A percentile compares a stretch with the other conserved stretches of the same genome.
Conservation (phyloP, 768 basidiomycete genomes). For the Mycena rebaudengoi region DNA sequence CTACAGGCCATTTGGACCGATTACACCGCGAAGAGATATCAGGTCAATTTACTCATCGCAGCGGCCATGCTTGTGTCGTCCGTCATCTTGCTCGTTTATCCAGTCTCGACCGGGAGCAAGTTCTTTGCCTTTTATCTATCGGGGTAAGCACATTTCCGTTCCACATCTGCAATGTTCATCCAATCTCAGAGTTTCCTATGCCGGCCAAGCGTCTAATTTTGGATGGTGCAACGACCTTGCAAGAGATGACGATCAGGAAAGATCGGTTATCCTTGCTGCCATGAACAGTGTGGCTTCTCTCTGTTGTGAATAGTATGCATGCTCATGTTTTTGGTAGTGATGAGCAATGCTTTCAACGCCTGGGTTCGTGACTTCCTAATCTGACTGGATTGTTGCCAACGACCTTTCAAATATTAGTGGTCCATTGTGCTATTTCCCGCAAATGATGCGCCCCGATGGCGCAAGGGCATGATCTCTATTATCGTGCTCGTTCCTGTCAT, state of each 20-base stretch:
- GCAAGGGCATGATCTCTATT: slow-evolving; percentile 76
- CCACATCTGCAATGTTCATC: slow-evolving; percentile 41
- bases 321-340: slow-evolving; percentile 13
- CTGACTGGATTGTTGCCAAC: background rate
- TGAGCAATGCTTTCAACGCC: slow-evolving; percentile 28
- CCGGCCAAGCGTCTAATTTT: slow-evolving; percentile 81
- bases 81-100: slow-evolving; percentile 23
- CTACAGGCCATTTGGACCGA: slow-evolving; percentile 59
- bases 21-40: slow-evolving; percentile 41
- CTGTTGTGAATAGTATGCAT: background rate
- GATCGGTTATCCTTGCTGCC: slow-evolving; percentile 73
- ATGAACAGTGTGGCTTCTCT: slow-evolving; percentile 65
- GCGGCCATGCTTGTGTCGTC: slow-evolving; percentile 24
- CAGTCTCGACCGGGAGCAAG: slow-evolving; percentile 59
- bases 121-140: slow-evolving; percentile 78
- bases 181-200: slow-evolving; percentile 71
- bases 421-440: slow-evolving; percentile 77
- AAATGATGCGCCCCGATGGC: slow-evolving; percentile 73
- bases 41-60: slow-evolving; percentile 26
- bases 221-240: slow-evolving; percentile 86
- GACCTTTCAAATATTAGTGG: slow-evolving; percentile 55
- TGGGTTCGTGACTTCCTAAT: slow-evolving; percentile 7
- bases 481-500: slow-evolving; percentile 66
- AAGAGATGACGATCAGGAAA: slow-evolving; percentile 74
- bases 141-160: slow-evolving; percentile 32